Evolutionary conservation across 2,329 filamentous ascomycete species (phyloP), one percentile per base, ranked within the genome.

Genomic region (Paraphaeosphaeria sporulosa): DNA sequence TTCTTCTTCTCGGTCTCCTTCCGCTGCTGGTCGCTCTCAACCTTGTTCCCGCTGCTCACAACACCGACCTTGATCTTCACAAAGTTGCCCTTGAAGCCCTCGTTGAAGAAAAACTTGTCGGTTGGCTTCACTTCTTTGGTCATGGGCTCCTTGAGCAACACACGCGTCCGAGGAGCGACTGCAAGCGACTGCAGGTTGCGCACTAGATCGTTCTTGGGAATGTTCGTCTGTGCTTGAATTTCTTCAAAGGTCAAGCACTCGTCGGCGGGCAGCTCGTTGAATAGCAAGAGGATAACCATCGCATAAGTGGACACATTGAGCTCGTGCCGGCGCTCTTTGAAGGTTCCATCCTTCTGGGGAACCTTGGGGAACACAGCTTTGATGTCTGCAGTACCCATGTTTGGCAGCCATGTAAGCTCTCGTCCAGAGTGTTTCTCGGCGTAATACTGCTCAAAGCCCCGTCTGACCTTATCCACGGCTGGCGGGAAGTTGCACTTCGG

Each of bases 301-400:
- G 89, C 93, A 75, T 95, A 95, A 0, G 95, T 98, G 1, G 93
- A 90, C 21, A 96, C 93, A 62, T 93, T 97, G 57, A 99, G 83
- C 70, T 99, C 95, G 72, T 98, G 94, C 38, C 90, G 89, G 36
- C 90, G 85, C 64, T 91, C 89, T 59, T 85, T 87, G 59, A 85
- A 83, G 0, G 81, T 83, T 2, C 89, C 87, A 13, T 88, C 86
- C 70, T 93, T 93, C 36, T 90, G 90, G 42, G 87, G 85, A 1
- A 91, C 83, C 71, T 87, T 86, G 36, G 90, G 89, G 79, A 99
- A 89, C 42, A 88, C 82, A 63, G 92, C 95, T 59, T 90, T 89
- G 68, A 99, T 85, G 73, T 98, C 95, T 1, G 94, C 94, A 49
- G 88, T 94, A 27, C 94, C 94, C 85, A 90, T 88, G 64, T 85